Conservation (phyloP, 805 yeast genomes). For the Pichia scutulata region DNA sequence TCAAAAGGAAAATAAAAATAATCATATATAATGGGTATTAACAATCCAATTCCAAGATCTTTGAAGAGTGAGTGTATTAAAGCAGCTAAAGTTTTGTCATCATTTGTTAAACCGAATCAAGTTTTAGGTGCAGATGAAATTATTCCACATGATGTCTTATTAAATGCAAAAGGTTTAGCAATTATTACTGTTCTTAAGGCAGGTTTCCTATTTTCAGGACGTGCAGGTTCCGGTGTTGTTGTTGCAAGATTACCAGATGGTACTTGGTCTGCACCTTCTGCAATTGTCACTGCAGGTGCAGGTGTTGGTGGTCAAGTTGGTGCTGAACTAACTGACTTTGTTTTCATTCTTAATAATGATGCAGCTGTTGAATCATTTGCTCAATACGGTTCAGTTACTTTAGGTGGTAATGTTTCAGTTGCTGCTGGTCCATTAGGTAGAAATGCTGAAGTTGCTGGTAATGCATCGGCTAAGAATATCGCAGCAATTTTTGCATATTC, state of each 20-base stretch:
- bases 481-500: conserved; percentile 92
- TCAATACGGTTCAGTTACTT: conserved; percentile 86
- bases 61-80: conserved; percentile 83
- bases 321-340: conserved; percentile 93
- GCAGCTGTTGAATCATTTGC: conserved; percentile 92
- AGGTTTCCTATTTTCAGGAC: conserved; percentile 90
- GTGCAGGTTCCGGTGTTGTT: conserved; percentile 96
- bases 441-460: conserved; percentile 95
- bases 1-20: not conserved
- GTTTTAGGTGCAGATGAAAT: conserved; percentile 80
- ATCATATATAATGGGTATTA: conserved; percentile 54
- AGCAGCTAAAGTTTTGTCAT: conserved; percentile 86
- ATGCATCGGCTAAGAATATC: conserved; percentile 79
- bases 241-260: conserved; percentile 94
- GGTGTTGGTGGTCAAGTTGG: conserved; percentile 99
- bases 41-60: conserved; percentile 92
- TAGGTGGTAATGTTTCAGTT: conserved; percentile 90
- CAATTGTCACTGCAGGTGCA: conserved; percentile 93
- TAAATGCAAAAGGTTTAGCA: conserved; percentile 89
- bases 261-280: conserved; percentile 95
- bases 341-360: conserved; percentile 77
- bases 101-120: conserved; percentile 93
- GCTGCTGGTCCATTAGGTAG: conserved; percentile 98
- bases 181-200: conserved; percentile 92
- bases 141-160: conserved; percentile 81